Conservation (phyloP, 2,329 filamentous ascomycete species). For the Colletotrichum eremochloae region DNA sequence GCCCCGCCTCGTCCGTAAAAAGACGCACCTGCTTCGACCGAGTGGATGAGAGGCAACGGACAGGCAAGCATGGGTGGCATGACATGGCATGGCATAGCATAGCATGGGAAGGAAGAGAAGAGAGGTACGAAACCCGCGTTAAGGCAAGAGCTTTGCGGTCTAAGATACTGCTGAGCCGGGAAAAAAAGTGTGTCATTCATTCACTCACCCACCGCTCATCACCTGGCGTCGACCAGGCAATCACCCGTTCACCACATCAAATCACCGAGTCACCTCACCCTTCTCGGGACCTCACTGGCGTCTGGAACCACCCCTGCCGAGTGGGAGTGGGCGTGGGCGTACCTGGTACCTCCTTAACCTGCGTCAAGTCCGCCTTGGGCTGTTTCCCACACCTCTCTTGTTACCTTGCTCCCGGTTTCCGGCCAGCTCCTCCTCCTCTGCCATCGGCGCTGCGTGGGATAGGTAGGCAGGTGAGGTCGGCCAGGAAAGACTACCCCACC, state of each 20-base stretch:
- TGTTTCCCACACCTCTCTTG: conserved; percentile 1
- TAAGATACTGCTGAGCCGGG: background rate
- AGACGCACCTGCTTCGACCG: conserved; percentile 40
- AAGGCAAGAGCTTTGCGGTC: conserved; percentile 19
- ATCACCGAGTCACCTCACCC: conserved; percentile 27
- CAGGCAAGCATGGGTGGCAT: background rate
- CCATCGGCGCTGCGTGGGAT: conserved; percentile 21
- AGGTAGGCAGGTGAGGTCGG: background rate
- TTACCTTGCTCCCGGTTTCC: conserved; percentile 8
- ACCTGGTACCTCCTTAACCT: conserved; percentile 37
- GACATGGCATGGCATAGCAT: background rate
- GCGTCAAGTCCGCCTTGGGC: conserved; percentile 23
- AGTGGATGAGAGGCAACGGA: conserved; percentile 36
- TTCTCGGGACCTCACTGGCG: conserved; percentile 8
- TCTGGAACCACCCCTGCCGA: conserved; percentile 23
- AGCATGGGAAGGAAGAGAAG: background rate
- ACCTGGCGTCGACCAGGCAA: conserved; percentile 37
- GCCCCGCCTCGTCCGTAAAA: conserved; percentile 39
- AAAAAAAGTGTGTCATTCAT: conserved; percentile 37
- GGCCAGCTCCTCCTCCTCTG: background rate
- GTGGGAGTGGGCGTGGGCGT: conserved; percentile 18
- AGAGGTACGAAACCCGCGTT: conserved; percentile 27
- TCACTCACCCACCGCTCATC: conserved; percentile 28
- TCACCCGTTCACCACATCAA: conserved; percentile 15
- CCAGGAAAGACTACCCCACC: conserved; percentile 47